phyloP scores from a whole-genome alignment of 805 yeast species.

The Yamadazyma sp. region DNA sequence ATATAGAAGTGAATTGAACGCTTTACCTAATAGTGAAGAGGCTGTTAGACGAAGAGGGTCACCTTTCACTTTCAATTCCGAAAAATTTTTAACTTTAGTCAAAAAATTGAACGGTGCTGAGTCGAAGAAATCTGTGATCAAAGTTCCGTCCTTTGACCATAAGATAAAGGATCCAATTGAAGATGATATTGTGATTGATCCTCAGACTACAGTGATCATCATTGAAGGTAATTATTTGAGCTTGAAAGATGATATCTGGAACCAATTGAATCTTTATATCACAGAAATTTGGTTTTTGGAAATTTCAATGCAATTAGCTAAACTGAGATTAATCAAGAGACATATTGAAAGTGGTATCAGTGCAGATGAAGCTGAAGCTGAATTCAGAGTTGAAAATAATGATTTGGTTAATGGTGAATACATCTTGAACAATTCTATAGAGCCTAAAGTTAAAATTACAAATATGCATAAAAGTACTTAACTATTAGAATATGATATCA shows the following conservation, averaged over 20 bases:
- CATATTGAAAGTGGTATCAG: constrained; percentile 59
- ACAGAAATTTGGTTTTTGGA: constrained; percentile 52
- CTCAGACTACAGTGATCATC: constrained; percentile 52
- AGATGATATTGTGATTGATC: constrained; percentile 44
- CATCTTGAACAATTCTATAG: constrained; percentile 21
- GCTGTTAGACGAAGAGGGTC: constrained; percentile 77
- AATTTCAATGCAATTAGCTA: constrained; percentile 43
- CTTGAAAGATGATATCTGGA: constrained; percentile 60
- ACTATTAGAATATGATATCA: too few species aligned
- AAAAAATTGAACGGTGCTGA: constrained; percentile 13
- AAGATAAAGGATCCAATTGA: constrained; percentile 67
- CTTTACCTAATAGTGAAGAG: constrained; percentile 49
- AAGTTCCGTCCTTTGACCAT: constrained; percentile 75
- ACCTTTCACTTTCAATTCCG: constrained; percentile 78
- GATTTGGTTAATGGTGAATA: constrained; percentile 65
- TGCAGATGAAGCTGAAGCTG: constrained; percentile 40
- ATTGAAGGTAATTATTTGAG: constrained; percentile 77
- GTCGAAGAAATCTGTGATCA: constrained; percentile 30
- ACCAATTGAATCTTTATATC: constrained; percentile 34
- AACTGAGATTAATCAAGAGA: constrained; percentile 60
- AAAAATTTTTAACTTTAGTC: constrained; percentile 23
- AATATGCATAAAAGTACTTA: background rate
- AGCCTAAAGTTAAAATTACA: constrained; percentile 14
- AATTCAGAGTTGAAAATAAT: constrained; percentile 46
- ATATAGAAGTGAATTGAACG: constrained; percentile 26